These are phyloP conservation scores for Dunaliella sp. DNA, from an alignment of 139 green algal genomes.

Conservation along the genomic window DNA sequence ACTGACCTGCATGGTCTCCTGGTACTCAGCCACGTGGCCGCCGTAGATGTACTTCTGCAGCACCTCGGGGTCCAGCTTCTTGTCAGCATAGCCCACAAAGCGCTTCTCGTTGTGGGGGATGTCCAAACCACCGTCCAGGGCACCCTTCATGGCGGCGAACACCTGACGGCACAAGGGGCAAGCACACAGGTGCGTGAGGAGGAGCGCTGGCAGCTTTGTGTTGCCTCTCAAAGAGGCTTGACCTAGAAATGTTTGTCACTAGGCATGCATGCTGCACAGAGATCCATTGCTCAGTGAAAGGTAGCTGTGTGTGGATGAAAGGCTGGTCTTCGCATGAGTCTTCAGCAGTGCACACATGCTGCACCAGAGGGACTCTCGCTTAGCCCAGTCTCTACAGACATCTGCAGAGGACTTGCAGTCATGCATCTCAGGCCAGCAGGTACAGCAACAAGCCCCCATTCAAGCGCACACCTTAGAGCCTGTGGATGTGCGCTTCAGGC, in stretches of 20 bases:
- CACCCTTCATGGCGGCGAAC: slow-evolving; percentile 68
- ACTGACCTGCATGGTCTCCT: slow-evolving; percentile 81
- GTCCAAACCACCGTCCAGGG: slow-evolving; percentile 94
- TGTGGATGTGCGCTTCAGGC: slow-evolving; percentile 94
- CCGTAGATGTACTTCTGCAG: slow-evolving; percentile 93
- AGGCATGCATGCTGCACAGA: too few relatives aligned
- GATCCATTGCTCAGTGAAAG: background rate
- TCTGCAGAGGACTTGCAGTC: too few relatives aligned
- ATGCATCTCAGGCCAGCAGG: too few relatives aligned
- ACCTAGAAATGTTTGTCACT: too few relatives aligned
- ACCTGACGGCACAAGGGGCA: background rate
- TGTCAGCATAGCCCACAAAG: slow-evolving; percentile 92
- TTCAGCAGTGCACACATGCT: too few relatives aligned
- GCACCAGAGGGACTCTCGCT: too few relatives aligned
- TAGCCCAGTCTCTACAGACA: too few relatives aligned
- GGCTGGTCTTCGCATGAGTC: too few relatives aligned
- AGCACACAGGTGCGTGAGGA: too few relatives aligned
- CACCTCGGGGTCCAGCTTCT: slow-evolving; percentile 90
- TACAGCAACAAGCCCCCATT: too few relatives aligned
- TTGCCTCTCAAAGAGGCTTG: too few relatives aligned
- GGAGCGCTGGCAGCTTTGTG: too few relatives aligned
- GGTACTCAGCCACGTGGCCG: slow-evolving; percentile 97
- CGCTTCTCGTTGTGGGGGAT: slow-evolving; percentile 99
- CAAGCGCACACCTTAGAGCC: slow-evolving; percentile 93
- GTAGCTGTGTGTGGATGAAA: background rate